Percentiles rank a stretch among this genome's conserved stretches.
phyloP scores from a whole-genome alignment of 2,329 filamentous ascomycete species.

The Helotiales sp. region DNA sequence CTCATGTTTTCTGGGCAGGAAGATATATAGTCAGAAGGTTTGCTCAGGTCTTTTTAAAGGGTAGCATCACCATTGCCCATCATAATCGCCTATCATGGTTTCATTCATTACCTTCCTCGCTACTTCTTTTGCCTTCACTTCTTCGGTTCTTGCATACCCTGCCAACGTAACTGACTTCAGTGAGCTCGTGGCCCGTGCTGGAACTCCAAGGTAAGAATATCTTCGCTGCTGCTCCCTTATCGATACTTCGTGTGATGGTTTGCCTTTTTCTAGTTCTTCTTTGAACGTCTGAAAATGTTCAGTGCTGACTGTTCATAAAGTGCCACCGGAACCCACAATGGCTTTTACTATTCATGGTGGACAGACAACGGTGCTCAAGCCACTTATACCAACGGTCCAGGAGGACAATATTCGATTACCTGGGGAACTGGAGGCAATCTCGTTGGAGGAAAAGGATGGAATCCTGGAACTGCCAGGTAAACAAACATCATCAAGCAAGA shows the following conservation, averaged over 20 bases:
- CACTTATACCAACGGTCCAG: constrained; percentile 57
- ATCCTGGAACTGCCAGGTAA: constrained; percentile 43
- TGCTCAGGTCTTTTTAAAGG: background rate
- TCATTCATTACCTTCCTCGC: constrained; percentile 21
- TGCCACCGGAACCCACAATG: constrained; percentile 57
- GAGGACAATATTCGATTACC: constrained; percentile 54
- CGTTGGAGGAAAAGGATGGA: constrained; percentile 57
- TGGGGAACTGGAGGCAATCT: constrained; percentile 56
- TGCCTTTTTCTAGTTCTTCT: background rate
- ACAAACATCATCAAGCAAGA: background rate
- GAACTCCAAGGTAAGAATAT: constrained; percentile 48
- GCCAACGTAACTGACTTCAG: constrained; percentile 6
- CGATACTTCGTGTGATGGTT: background rate
- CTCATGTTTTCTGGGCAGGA: background rate
- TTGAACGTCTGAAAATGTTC: background rate
- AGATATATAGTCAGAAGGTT: constrained; percentile 4
- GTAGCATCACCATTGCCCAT: background rate
- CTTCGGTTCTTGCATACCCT: constrained; percentile 28
- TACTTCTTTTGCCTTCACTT: constrained; percentile 28
- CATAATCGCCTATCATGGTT: constrained; percentile 27
- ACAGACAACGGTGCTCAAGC: constrained; percentile 55
- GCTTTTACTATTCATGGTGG: constrained; percentile 66
- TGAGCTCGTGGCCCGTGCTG: constrained; percentile 14
- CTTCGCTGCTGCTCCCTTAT: too few species aligned
- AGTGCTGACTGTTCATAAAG: constrained; percentile 20